A percentile compares a stretch with the other conserved stretches of the same genome.
Evolutionary conservation across 805 yeast species (phyloP).

Genomic region (Cyberlindnera galapagoensis): DNA sequence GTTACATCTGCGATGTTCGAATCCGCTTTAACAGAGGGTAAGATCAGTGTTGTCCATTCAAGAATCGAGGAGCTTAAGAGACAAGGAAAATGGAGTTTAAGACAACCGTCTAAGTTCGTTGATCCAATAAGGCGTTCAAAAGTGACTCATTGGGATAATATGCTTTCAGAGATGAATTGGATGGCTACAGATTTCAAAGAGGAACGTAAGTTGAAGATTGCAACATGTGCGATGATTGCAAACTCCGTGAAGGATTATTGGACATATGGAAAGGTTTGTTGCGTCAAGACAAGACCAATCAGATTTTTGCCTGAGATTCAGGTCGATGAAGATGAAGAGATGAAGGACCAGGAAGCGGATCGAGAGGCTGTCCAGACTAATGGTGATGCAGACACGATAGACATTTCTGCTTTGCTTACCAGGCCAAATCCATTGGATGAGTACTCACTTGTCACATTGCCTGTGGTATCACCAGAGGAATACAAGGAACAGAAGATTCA

Average conservation of each 20-base stretch:
- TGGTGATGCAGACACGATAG: slow-evolving; percentile 26
- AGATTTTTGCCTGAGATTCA: slow-evolving; percentile 17
- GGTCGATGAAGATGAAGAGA: slow-evolving; percentile 9
- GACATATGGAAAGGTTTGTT: slow-evolving; percentile 63
- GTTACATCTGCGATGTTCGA: slow-evolving; percentile 82
- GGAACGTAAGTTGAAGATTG: slow-evolving; percentile 59
- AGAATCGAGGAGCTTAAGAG: slow-evolving; percentile 89
- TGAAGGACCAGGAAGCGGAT: not conserved
- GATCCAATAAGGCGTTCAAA: slow-evolving; percentile 50
- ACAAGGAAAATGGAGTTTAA: slow-evolving; percentile 81
- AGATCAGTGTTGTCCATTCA: slow-evolving; percentile 81
- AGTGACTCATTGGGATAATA: slow-evolving; percentile 59
- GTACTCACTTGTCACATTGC: slow-evolving; percentile 24
- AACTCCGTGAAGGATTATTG: slow-evolving; percentile 74
- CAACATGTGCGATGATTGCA: slow-evolving; percentile 64
- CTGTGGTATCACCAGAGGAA: slow-evolving; percentile 27
- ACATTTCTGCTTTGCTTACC: slow-evolving; percentile 28
- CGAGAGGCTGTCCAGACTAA: not conserved
- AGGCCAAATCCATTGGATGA: slow-evolving; percentile 25
- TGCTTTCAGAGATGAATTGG: slow-evolving; percentile 80
- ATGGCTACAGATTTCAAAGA: slow-evolving; percentile 74
- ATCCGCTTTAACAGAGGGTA: slow-evolving; percentile 81
- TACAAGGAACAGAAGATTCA: slow-evolving; percentile 9
- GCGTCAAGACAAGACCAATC: slow-evolving; percentile 50
- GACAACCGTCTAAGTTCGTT: slow-evolving; percentile 68